A percentile compares a stretch with the other conserved stretches of the same genome.
Evolutionary conservation across 2,329 filamentous ascomycete species (phyloP).

Genomic region (Colletotrichum limetticola): DNA sequence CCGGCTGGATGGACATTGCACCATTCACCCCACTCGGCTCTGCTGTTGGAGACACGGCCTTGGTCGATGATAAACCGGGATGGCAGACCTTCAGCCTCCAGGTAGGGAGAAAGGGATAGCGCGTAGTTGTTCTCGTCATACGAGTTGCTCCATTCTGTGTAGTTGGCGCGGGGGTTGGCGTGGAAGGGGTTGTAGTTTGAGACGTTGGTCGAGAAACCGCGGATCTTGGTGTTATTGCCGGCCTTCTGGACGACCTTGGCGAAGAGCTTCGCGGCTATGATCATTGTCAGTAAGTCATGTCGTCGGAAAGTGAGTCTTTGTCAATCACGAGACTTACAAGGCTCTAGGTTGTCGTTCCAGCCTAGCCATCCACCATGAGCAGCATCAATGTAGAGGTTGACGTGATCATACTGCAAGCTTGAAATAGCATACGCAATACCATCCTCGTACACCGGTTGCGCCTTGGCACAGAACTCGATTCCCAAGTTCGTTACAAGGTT

Average conservation of each 20-base stretch:
- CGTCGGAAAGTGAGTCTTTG: too few relatives aligned
- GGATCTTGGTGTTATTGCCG: conserved; percentile 43
- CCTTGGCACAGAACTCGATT: conserved; percentile 49
- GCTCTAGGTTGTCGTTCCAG: conserved; percentile 51
- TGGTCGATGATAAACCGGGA: conserved; percentile 58
- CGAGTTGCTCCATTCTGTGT: conserved; percentile 51
- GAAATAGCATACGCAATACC: conserved; percentile 54
- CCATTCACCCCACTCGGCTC: conserved; percentile 55
- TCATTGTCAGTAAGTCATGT: background rate
- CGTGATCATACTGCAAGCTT: conserved; percentile 49
- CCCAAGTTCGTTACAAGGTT: conserved; percentile 54
- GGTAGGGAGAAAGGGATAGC: conserved; percentile 48
- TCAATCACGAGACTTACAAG: conserved; percentile 39
- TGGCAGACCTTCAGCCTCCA: conserved; percentile 51
- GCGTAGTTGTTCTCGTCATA: conserved; percentile 55
- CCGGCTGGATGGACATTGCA: conserved; percentile 54
- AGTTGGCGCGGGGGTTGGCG: conserved; percentile 50
- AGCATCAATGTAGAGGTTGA: conserved; percentile 53
- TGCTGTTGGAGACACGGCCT: conserved; percentile 52
- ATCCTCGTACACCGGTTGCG: conserved; percentile 50
- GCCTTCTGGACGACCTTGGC: conserved; percentile 50
- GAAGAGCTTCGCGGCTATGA: conserved; percentile 51
- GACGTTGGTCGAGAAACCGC: conserved; percentile 57
- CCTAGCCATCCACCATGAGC: conserved; percentile 57
- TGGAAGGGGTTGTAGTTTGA: conserved; percentile 55